A percentile compares a stretch with the other conserved stretches of the same genome.
These are phyloP conservation scores for Chaetomiaceae sp. DNA, from an alignment of 2,329 filamentous ascomycete species.

Conservation along the genomic window DNA sequence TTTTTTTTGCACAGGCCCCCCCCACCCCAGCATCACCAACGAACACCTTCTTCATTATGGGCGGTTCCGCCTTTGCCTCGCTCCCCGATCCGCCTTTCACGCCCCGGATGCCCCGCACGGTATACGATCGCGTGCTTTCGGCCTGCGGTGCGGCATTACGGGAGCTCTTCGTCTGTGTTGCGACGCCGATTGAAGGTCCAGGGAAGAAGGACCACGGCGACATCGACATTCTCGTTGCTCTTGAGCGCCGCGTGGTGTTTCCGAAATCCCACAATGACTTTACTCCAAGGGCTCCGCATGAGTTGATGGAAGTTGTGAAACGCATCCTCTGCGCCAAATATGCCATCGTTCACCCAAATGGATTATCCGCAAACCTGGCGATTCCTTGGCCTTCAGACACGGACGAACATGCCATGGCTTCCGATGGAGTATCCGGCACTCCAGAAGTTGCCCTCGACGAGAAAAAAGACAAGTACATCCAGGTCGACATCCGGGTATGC, in stretches of 20 bases:
- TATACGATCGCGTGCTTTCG: conserved; percentile 53
- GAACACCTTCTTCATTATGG: conserved; percentile 48
- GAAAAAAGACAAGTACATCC: conserved; percentile 44
- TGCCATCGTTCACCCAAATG: conserved; percentile 29
- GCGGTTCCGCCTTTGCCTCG: conserved; percentile 56
- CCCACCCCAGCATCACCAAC: background rate
- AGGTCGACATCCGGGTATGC: conserved; percentile 64
- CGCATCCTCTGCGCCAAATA: conserved; percentile 44
- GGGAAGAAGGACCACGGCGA: conserved; percentile 67
- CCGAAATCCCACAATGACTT: conserved; percentile 1
- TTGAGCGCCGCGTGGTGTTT: conserved; percentile 22
- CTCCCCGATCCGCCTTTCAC: conserved; percentile 48
- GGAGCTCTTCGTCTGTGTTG: conserved; percentile 51
- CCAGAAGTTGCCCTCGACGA: background rate
- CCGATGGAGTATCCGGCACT: background rate
- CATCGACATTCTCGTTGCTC: conserved; percentile 62
- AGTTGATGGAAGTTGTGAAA: conserved; percentile 32
- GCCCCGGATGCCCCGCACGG: conserved; percentile 58
- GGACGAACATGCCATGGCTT: background rate
- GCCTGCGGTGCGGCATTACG: conserved; percentile 45
- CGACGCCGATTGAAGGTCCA: conserved; percentile 63
- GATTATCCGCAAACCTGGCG: conserved; percentile 44
- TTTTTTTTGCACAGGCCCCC: too few relatives aligned
- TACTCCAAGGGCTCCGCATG: conserved; percentile 2
- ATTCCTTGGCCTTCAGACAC: conserved; percentile 48